A percentile compares a stretch with the other conserved stretches of the same genome.
phyloP scores from a whole-genome alignment of 257 asterid species.

The Plantago ovata region DNA sequence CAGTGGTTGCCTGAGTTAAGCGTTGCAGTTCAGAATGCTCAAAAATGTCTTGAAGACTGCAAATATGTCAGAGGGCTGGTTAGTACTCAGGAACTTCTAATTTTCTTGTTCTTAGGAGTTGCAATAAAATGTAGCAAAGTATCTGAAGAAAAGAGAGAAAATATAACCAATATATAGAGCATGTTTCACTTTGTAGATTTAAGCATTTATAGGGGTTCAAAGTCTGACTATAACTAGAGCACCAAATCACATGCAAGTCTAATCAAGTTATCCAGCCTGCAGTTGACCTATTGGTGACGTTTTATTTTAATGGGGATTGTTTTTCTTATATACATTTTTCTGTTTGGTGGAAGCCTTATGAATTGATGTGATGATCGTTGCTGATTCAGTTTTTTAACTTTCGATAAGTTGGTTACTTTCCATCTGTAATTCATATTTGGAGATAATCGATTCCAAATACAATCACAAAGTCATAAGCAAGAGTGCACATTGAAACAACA shows the following conservation, averaged over 20 bases:
- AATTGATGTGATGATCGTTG: background rate
- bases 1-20: slow-evolving; percentile 86
- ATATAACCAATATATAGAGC: background rate
- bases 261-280: background rate
- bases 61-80: slow-evolving; percentile 93
- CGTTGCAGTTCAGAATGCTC: slow-evolving; percentile 69
- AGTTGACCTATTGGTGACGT: background rate
- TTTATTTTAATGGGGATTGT: background rate
- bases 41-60: slow-evolving; percentile 88
- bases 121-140: background rate
- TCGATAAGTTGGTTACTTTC: background rate
- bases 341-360: background rate
- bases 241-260: too few relatives aligned
- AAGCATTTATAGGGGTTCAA: too few relatives aligned
- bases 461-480: background rate
- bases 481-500: background rate
- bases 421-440: background rate
- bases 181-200: too few relatives aligned
- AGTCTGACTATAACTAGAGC: too few relatives aligned
- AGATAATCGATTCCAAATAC: background rate
- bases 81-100: slow-evolving; percentile 32
- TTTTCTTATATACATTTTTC: background rate
- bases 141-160: slow-evolving; percentile 13
- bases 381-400: too few relatives aligned
- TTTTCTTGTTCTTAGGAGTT: background rate